Base-by-base conservation (phyloP, 495 filamentous ascomycete genomes). In the Hamigera avellanea region DNA sequence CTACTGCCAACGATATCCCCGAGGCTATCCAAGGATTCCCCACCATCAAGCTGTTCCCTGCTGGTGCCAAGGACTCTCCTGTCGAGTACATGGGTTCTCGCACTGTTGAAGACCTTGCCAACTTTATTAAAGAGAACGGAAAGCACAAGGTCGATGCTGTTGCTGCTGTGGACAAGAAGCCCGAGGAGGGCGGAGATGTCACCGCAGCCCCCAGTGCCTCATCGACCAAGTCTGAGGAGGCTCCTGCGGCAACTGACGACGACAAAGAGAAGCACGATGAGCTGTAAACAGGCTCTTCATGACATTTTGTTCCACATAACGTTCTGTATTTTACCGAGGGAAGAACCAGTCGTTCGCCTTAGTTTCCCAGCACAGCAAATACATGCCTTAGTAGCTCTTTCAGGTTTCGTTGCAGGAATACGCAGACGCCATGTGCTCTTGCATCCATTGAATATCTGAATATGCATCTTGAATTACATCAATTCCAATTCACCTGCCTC, bases 1-100 rank as follows among this genome's bases (percentile, higher is more conserved):
- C 91, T 32, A 99, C 93, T 25, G 67, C 70, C 68, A 98, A 98
- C 67, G 91, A 98, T 56, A 83, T 96, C 17, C 91, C 93, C 9
- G 88, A 95, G 60, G 81, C 94, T 57, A 91, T 99, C 58, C 77
- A 82, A 56, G 91, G 91, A 36, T 99, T 99, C 84, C 91, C 91
- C 19, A 99, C 91, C 56, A 96, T 99, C 75, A 99, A 95, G 75
- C 74, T 99, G 26, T 99, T 77, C 80, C 78, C 86, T 40, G 91
- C 93, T 38, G 88, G 87, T 42, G 67, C 73, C 56, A 99, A 99
- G 76, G 70, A 71, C 47, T 62, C 78, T 43, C 82, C 91, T 14
- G 67, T 95, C 48, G 83, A 82, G 47, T 99, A 95, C 73, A 67
- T 70, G 35, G 91, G 91, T 43, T 75, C 83, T 29, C 86, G 91